phyloP scores from a whole-genome alignment of 2,329 filamentous ascomycete species.

The Didymosphaeria variabile region DNA sequence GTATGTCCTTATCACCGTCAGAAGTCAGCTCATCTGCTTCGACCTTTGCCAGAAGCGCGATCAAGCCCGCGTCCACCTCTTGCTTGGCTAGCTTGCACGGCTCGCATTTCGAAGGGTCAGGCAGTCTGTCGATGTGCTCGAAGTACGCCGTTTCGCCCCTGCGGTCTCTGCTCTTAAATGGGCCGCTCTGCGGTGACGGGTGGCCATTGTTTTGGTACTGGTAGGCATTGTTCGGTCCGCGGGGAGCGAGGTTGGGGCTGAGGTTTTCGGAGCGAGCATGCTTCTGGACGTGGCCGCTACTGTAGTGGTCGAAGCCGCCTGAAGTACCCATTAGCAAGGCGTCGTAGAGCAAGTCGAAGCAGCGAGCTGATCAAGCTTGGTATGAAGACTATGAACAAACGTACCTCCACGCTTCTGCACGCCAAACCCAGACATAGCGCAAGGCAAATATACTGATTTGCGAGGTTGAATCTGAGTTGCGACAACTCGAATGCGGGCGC shows the following conservation, averaged over 20 bases:
- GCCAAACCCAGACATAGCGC: constrained; percentile 12
- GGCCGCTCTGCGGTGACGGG: background rate
- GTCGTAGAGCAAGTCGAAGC: background rate
- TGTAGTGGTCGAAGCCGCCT: constrained; percentile 32
- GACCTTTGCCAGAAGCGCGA: constrained; percentile 42
- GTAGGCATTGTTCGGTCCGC: constrained; percentile 10
- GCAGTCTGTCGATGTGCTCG: constrained; percentile 18
- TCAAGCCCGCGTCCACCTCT: constrained; percentile 42
- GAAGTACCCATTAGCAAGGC: constrained; percentile 27
- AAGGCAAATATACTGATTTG: background rate
- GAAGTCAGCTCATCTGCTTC: constrained; percentile 36
- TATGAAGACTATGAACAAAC: background rate
- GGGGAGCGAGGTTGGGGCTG: constrained; percentile 10
- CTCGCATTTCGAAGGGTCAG: constrained; percentile 25
- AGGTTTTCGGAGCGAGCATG: constrained; percentile 17
- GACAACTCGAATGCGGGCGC: background rate
- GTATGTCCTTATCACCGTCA: constrained; percentile 35
- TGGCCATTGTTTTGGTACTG: constrained; percentile 12
- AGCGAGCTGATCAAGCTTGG: background rate
- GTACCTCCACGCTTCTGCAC: constrained; percentile 13
- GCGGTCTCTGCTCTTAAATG: constrained; percentile 8
- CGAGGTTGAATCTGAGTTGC: background rate
- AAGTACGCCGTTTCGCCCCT: constrained; percentile 18
- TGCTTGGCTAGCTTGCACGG: constrained; percentile 25
- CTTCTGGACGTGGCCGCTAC: constrained; percentile 28